Conservation (phyloP, 805 yeast species). For the Clavispora santaluciae region DNA sequence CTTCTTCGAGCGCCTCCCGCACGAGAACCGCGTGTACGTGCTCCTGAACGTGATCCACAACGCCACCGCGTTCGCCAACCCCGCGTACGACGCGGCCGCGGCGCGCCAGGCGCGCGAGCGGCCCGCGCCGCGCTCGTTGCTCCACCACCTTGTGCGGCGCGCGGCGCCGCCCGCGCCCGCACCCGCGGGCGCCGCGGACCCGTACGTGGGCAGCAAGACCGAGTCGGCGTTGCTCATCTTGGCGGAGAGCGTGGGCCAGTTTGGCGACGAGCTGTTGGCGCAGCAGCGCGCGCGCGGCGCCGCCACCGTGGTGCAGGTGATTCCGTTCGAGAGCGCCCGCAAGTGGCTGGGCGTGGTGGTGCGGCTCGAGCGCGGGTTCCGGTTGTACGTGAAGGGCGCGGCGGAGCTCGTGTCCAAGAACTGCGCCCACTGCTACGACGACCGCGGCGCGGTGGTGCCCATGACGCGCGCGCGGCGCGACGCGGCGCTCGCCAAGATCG, state of each 20-base stretch:
- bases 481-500: slow-evolving; percentile 30
- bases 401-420: slow-evolving; percentile 75
- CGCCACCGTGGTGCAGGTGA: slow-evolving; percentile 52
- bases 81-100: slow-evolving; percentile 33
- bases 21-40: slow-evolving; percentile 23
- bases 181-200: slow-evolving; percentile 37
- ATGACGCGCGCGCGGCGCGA: slow-evolving; percentile 28
- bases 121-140: slow-evolving; percentile 27
- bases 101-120: slow-evolving; percentile 22
- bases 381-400: slow-evolving; percentile 86
- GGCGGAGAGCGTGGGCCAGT: slow-evolving; percentile 54
- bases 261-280: slow-evolving; percentile 42
- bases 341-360: slow-evolving; percentile 89
- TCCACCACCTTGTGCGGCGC: slow-evolving; percentile 21
- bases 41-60: slow-evolving; percentile 64
- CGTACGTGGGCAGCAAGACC: slow-evolving; percentile 87
- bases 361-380: slow-evolving; percentile 42
- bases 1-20: slow-evolving; percentile 8
- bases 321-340: slow-evolving; percentile 88
- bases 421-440: slow-evolving; percentile 42
- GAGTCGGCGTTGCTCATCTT: slow-evolving; percentile 80
- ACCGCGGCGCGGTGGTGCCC: slow-evolving; percentile 21
- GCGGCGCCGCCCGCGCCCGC: slow-evolving; percentile 8
- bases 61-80: slow-evolving; percentile 85
- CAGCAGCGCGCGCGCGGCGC: slow-evolving; percentile 22